These are phyloP conservation scores for Albifimbria verrucaria DNA, from an alignment of 2,329 filamentous ascomycete species.

Conservation along the genomic window DNA sequence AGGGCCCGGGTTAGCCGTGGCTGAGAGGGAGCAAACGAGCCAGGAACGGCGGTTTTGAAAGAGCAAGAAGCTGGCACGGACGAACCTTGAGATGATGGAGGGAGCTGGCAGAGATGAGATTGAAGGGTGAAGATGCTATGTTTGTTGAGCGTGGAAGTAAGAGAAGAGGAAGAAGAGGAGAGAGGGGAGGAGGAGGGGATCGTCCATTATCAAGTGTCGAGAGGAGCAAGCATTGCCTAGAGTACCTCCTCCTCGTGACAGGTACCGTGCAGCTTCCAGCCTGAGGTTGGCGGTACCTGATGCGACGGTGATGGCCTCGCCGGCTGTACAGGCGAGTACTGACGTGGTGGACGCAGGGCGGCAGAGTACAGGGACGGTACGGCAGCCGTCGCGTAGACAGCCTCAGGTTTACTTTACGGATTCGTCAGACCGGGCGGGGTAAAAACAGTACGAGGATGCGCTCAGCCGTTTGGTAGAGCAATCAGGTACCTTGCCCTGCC, in stretches of 20 bases:
- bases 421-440: slow-evolving; percentile 44
- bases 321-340: slow-evolving; percentile 2
- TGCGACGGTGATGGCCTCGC: background rate
- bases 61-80: slow-evolving; percentile 1
- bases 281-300: background rate
- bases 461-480: no score
- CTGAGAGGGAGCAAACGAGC: background rate
- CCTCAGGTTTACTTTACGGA: slow-evolving; percentile 23
- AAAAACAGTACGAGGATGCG: slow-evolving; percentile 18
- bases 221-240: background rate
- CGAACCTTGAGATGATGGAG: slow-evolving; percentile 13
- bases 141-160: background rate
- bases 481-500: no score
- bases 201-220: background rate
- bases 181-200: background rate
- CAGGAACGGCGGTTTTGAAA: background rate
- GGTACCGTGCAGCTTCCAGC: no score
- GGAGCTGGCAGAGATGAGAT: slow-evolving; percentile 5
- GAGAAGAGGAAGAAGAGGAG: background rate
- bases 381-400: background rate
- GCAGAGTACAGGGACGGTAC: background rate
- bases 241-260: background rate
- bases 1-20: slow-evolving; percentile 5
- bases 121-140: background rate
- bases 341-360: background rate